Evolutionary conservation across 1,284 basidiomycete genomes (phyloP).

Genomic region (Sphaerobolus stellatus): DNA sequence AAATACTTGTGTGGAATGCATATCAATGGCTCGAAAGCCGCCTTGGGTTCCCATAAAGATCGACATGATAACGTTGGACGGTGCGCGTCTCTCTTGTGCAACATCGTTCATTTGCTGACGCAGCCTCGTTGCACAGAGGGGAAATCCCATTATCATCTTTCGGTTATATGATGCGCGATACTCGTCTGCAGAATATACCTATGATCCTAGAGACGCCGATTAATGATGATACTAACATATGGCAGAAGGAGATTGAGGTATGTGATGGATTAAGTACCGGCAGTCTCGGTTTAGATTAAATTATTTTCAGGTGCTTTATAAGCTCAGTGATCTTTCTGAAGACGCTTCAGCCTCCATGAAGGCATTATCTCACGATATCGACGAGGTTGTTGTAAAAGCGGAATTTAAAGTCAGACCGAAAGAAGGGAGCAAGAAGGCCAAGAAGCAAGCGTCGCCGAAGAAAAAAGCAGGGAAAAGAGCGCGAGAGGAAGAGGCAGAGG

Average conservation of each 20-base stretch:
- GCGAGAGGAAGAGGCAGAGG: slow-evolving; percentile 20
- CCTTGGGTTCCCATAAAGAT: slow-evolving; percentile 66
- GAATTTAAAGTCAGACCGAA: neutral
- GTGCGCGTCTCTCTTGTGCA: slow-evolving; percentile 40
- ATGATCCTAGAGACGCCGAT: slow-evolving; percentile 80
- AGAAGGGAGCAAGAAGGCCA: slow-evolving; percentile 16
- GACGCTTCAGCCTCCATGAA: slow-evolving; percentile 18
- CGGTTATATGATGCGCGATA: slow-evolving; percentile 66
- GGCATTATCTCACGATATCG: slow-evolving; percentile 33
- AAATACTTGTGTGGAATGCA: slow-evolving; percentile 79
- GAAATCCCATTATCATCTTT: slow-evolving; percentile 66
- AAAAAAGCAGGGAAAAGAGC: slow-evolving; percentile 20
- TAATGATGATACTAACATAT: slow-evolving; percentile 52
- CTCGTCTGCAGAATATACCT: slow-evolving; percentile 67
- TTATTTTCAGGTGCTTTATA: neutral
- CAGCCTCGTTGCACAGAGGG: slow-evolving; percentile 45
- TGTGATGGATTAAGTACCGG: slow-evolving; percentile 47
- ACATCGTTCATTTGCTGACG: neutral
- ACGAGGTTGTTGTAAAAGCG: slow-evolving; percentile 18
- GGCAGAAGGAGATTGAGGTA: slow-evolving; percentile 67
- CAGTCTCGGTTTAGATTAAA: slow-evolving; percentile 8
- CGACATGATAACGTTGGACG: slow-evolving; percentile 83
- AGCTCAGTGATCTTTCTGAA: slow-evolving; percentile 3
- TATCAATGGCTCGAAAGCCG: slow-evolving; percentile 79
- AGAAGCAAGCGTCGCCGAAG: slow-evolving; percentile 14